These are phyloP conservation scores for Neopestalotiopsis clavispora DNA, from an alignment of 2,329 filamentous ascomycete genomes.

Conservation along the genomic window DNA sequence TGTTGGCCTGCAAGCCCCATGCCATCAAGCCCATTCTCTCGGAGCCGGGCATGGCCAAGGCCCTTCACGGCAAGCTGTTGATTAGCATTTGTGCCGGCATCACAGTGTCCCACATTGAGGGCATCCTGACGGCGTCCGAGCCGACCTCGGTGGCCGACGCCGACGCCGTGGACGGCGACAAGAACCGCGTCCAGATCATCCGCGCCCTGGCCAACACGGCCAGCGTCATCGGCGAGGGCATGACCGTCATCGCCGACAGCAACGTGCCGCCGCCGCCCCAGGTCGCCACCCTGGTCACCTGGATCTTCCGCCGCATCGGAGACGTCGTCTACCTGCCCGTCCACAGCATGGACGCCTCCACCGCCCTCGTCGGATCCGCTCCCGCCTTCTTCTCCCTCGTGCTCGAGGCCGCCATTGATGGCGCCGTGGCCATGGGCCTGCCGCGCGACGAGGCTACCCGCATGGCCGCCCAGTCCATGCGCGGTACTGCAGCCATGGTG, in stretches of 20 bases:
- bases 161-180: constrained; percentile 29
- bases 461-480: constrained; percentile 83
- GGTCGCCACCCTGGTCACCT: constrained; percentile 65
- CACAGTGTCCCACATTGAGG: constrained; percentile 70
- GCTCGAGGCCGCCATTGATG: constrained; percentile 77
- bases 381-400: constrained; percentile 79
- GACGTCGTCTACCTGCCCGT: constrained; percentile 71
- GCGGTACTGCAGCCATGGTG: constrained; percentile 72
- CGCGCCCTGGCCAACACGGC: constrained; percentile 88
- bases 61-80: constrained; percentile 78
- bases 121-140: constrained; percentile 62
- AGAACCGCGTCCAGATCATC: constrained; percentile 66
- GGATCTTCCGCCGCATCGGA: constrained; percentile 79
- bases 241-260: constrained; percentile 77
- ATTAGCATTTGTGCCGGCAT: constrained; percentile 84
- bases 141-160: constrained; percentile 50
- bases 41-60: constrained; percentile 71
- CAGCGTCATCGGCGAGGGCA: constrained; percentile 76
- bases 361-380: constrained; percentile 75
- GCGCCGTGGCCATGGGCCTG: constrained; percentile 79
- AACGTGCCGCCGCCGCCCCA: constrained; percentile 60
- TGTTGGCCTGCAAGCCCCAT: constrained; percentile 83
- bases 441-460: constrained; percentile 73
- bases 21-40: constrained; percentile 72
- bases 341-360: constrained; percentile 72